Conservation (phyloP, 306 rosid genomes). For the Castanea crenata region DNA sequence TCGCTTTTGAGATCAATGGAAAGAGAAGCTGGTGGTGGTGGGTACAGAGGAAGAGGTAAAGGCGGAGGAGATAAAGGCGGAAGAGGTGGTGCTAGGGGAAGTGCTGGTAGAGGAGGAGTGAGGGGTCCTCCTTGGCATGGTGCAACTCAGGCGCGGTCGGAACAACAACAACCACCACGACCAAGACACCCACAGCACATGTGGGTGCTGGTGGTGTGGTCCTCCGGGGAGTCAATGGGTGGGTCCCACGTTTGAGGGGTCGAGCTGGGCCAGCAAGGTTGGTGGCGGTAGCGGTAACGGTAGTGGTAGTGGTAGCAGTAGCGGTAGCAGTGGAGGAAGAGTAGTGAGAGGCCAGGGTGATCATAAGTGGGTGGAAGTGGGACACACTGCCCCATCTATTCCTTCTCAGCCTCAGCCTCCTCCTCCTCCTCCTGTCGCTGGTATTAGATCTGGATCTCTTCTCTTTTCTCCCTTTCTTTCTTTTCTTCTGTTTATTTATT, state of each 20-base stretch:
- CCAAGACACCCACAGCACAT: no score
- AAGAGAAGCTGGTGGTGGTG: neutral
- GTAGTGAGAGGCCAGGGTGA: no score
- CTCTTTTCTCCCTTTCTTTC: neutral
- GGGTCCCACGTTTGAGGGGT: neutral
- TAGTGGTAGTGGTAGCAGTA: no score
- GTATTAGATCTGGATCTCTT: neutral
- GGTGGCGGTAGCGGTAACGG: neutral
- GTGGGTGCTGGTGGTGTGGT: neutral
- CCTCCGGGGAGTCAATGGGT: neutral
- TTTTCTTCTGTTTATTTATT: no score
- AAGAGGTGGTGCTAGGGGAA: neutral
- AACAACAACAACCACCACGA: neutral
- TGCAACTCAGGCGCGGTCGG: neutral
- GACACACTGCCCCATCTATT: no score
- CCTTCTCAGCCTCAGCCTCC: neutral
- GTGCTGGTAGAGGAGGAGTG: neutral
- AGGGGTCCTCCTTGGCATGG: neutral
- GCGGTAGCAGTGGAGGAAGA: no score
- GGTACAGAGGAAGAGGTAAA: neutral
- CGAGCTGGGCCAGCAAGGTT: neutral
- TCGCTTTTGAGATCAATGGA: constrained; percentile 6
- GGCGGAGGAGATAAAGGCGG: constrained; percentile 1
- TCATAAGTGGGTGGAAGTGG: no score
- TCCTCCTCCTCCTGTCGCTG: neutral